Percentiles rank a stretch among this genome's conserved stretches.
Evolutionary conservation across 2,329 filamentous ascomycete genomes (phyloP).

Genomic region (Pyricularia sp.): DNA sequence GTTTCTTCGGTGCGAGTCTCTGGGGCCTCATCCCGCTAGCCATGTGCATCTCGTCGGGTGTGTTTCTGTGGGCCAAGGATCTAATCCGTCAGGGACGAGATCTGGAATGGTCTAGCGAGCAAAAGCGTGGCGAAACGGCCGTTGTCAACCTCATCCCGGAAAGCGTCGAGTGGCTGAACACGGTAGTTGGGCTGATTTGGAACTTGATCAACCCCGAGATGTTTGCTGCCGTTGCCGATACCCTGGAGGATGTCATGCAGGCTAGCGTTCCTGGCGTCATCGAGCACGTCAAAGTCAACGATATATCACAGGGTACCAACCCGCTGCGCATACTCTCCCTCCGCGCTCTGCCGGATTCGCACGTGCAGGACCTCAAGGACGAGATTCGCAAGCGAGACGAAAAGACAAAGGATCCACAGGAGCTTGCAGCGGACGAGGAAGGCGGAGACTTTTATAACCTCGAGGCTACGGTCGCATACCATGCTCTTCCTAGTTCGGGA

Average conservation of each 20-base stretch:
- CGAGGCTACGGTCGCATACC: slow-evolving; percentile 84
- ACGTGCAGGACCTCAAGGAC: slow-evolving; percentile 74
- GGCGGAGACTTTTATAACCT: slow-evolving; percentile 90
- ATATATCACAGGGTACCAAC: slow-evolving; percentile 90
- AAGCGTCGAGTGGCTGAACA: slow-evolving; percentile 95
- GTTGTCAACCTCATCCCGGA: slow-evolving; percentile 85
- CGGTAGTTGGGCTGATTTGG: slow-evolving; percentile 76
- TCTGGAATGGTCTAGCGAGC: slow-evolving; percentile 81
- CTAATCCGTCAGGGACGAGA: slow-evolving; percentile 73
- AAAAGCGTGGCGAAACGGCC: slow-evolving; percentile 74
- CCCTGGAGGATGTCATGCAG: slow-evolving; percentile 91
- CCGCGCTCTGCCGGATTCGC: slow-evolving; percentile 72
- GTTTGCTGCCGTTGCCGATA: slow-evolving; percentile 88
- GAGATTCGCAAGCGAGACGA: slow-evolving; percentile 71
- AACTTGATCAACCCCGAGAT: slow-evolving; percentile 90
- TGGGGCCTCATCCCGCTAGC: slow-evolving; percentile 68
- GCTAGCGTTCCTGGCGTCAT: slow-evolving; percentile 85
- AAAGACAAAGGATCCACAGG: slow-evolving; percentile 75
- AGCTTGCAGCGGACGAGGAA: slow-evolving; percentile 80
- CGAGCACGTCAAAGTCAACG: slow-evolving; percentile 88
- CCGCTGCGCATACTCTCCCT: slow-evolving; percentile 82
- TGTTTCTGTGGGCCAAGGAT: slow-evolving; percentile 87
- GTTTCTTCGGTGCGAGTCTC: slow-evolving; percentile 68
- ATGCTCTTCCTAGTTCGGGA: slow-evolving; percentile 65
- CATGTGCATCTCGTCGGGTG: slow-evolving; percentile 61